Evolutionary conservation across 495 filamentous ascomycete species (phyloP).

Genomic region (Aspergillus conjunctus): DNA sequence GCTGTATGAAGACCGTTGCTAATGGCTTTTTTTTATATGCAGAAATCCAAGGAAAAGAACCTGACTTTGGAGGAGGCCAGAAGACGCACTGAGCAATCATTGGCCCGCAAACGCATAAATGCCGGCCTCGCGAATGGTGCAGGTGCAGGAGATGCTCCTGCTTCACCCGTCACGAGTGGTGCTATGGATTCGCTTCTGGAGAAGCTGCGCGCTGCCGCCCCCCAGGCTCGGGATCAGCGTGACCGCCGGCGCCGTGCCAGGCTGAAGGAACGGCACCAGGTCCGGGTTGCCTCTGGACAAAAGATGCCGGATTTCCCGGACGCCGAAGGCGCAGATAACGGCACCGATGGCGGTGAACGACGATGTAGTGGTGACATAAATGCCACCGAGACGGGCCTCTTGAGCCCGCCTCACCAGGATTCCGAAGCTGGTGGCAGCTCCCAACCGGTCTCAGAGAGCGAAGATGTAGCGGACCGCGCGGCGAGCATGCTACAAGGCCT

Average conservation of each 20-base stretch:
- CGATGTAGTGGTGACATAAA: slow-evolving; percentile 27
- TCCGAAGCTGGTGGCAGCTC: slow-evolving; percentile 38
- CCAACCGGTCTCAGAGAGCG: slow-evolving; percentile 55
- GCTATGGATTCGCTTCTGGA: slow-evolving; percentile 97
- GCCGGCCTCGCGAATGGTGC: slow-evolving; percentile 53
- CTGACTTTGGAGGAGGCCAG: slow-evolving; percentile 76
- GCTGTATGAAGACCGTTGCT: slow-evolving; percentile 2
- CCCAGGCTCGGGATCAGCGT: slow-evolving; percentile 81
- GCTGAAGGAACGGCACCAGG: slow-evolving; percentile 86
- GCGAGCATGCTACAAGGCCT: slow-evolving; percentile 81
- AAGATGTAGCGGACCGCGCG: slow-evolving; percentile 81
- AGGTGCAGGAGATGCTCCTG: slow-evolving; percentile 46
- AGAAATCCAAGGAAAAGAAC: slow-evolving; percentile 92
- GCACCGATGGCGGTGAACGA: slow-evolving; percentile 28
- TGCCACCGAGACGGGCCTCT: slow-evolving; percentile 34
- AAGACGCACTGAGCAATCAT: slow-evolving; percentile 80
- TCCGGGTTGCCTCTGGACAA: slow-evolving; percentile 87
- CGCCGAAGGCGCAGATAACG: slow-evolving; percentile 38
- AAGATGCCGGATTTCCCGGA: slow-evolving; percentile 71
- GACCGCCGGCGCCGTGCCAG: slow-evolving; percentile 85
- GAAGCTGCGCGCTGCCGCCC: slow-evolving; percentile 91
- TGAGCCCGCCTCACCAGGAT: slow-evolving; percentile 41
- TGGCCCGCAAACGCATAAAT: slow-evolving; percentile 85
- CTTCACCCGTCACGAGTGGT: slow-evolving; percentile 76
- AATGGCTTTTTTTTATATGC: slow-evolving; percentile 1